Conservation (phyloP, 805 yeast genomes). For the Candida easanensis region DNA sequence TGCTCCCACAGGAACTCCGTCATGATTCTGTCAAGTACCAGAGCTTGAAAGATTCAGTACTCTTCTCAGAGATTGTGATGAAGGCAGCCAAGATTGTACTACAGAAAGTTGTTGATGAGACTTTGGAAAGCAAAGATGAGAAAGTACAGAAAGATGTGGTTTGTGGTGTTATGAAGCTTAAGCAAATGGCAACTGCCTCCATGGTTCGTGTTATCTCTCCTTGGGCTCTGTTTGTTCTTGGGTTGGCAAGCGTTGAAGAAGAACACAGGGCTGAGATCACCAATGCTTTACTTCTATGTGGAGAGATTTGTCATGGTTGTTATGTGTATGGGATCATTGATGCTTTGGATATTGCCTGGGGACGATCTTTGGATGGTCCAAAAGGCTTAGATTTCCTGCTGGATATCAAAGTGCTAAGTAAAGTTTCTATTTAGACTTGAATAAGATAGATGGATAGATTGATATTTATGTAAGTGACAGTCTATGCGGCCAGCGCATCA, state of each 20-base stretch:
- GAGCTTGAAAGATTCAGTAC: constrained; percentile 17
- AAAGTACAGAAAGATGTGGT: constrained; percentile 14
- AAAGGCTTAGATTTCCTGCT: constrained; percentile 6
- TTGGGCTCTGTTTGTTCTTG: constrained; percentile 10
- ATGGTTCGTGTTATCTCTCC: constrained; percentile 12
- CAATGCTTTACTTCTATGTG: background rate
- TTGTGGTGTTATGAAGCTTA: constrained; percentile 5
- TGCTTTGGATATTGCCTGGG: constrained; percentile 10
- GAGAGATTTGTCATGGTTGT: constrained; percentile 12
- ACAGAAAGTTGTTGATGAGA: constrained; percentile 13
- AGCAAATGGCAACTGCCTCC: constrained; percentile 7
- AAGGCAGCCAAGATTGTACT: constrained; percentile 19
- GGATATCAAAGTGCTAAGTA: constrained; percentile 1
- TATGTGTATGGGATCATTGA: constrained; percentile 5
- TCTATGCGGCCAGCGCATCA: constrained; percentile 2
- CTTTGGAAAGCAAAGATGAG: constrained; percentile 3
- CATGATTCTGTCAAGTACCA: constrained; percentile 12
- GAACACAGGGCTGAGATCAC: background rate
- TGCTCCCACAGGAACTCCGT: constrained; percentile 19
- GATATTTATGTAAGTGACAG: background rate
- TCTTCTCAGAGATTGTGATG: constrained; percentile 19
- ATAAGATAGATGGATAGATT: background rate
- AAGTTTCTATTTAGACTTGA: background rate
- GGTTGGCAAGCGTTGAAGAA: constrained; percentile 3
- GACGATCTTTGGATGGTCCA: background rate